These are phyloP conservation scores for Scheffersomyces spartinae DNA, from an alignment of 805 yeast species.

Conservation along the genomic window DNA sequence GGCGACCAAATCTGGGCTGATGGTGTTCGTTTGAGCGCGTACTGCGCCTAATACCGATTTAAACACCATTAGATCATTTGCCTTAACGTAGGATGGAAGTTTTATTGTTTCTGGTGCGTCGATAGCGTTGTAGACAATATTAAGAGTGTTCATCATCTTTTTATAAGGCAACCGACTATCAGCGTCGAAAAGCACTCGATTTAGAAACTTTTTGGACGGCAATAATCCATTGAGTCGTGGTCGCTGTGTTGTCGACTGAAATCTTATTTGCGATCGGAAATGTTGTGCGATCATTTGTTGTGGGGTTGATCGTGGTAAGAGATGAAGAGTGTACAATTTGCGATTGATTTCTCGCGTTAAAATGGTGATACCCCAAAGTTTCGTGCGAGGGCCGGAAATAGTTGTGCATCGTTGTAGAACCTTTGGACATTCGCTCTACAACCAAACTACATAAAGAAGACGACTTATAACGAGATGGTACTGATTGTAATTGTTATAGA, in stretches of 20 bases:
- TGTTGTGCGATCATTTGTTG: too few relatives aligned
- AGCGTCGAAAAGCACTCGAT: slow-evolving; percentile 52
- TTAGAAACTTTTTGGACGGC: slow-evolving; percentile 48
- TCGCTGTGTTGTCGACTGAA: slow-evolving; percentile 4
- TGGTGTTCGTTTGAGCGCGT: slow-evolving; percentile 47
- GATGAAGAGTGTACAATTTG: too few relatives aligned
- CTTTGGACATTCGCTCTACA: too few relatives aligned
- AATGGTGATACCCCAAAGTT: background rate
- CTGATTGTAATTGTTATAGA: too few relatives aligned
- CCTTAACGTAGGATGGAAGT: slow-evolving; percentile 37
- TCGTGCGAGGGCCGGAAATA: background rate
- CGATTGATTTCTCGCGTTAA: too few relatives aligned
- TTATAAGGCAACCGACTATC: slow-evolving; percentile 45
- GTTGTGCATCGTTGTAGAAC: background rate
- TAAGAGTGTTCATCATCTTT: slow-evolving; percentile 43
- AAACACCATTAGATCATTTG: slow-evolving; percentile 54
- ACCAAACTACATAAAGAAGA: too few relatives aligned
- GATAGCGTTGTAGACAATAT: slow-evolving; percentile 36
- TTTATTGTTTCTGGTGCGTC: slow-evolving; percentile 25
- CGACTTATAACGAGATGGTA: too few relatives aligned
- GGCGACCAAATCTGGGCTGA: slow-evolving; percentile 42
- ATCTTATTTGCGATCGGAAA: background rate
- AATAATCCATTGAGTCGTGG: slow-evolving; percentile 24
- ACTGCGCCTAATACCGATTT: slow-evolving; percentile 55
- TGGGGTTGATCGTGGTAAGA: too few relatives aligned